These are phyloP conservation scores for Pseudoperonospora humuli DNA, from an alignment of 352 stramenopile species.

Conservation along the genomic window DNA sequence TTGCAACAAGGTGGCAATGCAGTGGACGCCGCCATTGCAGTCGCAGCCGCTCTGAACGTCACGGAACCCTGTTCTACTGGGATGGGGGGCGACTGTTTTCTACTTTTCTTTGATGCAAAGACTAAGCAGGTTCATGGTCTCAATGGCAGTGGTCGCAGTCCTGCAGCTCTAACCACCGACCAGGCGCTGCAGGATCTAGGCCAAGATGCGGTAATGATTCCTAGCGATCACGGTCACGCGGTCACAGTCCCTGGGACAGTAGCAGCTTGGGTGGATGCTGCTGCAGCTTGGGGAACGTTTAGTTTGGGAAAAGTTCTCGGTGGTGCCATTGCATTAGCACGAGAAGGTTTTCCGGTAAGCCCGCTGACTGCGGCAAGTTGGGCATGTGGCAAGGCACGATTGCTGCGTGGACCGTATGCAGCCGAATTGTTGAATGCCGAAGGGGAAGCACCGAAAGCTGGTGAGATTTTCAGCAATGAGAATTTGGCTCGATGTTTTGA, in stretches of 20 bases:
- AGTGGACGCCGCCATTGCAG: constrained; percentile 85
- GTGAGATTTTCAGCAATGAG: constrained; percentile 85
- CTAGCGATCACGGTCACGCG: constrained; percentile 50
- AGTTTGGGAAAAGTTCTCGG: constrained; percentile 80
- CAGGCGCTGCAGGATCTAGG: constrained; percentile 40
- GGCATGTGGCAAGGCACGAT: constrained; percentile 55
- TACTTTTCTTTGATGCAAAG: constrained; percentile 90
- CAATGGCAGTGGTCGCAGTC: constrained; percentile 89
- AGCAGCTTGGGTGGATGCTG: constrained; percentile 87
- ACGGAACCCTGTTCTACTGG: constrained; percentile 74
- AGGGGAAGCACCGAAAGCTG: constrained; percentile 40
- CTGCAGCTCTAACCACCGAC: constrained; percentile 76
- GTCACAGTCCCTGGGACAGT: constrained; percentile 90
- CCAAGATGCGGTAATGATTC: constrained; percentile 25
- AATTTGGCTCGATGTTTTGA: constrained; percentile 81
- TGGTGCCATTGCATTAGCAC: constrained; percentile 85
- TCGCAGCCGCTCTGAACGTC: constrained; percentile 49
- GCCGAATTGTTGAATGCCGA: constrained; percentile 45
- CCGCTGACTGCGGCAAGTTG: constrained; percentile 85
- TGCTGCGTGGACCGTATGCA: constrained; percentile 50
- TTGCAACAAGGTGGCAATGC: constrained; percentile 89
- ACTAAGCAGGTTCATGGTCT: constrained; percentile 80
- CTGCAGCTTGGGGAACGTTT: constrained; percentile 81
- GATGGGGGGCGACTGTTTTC: constrained; percentile 92
- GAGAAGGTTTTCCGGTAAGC: constrained; percentile 90